Evolutionary conservation across 257 asterid genomes (phyloP), one percentile per base, ranked within the genome.

Genomic region (Paulownia fortunei): DNA sequence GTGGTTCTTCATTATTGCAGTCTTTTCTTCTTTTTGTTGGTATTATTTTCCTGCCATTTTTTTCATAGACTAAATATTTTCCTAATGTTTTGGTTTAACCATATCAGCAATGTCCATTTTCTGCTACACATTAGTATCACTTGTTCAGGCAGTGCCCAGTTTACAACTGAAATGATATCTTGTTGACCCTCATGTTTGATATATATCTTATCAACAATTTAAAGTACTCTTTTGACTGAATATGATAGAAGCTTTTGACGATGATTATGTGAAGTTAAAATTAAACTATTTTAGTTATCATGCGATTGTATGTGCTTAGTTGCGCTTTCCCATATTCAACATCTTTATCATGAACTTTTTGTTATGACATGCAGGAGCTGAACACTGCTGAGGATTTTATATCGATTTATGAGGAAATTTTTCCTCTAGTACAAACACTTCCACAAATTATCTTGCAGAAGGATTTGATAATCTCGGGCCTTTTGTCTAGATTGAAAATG

Each of bases 311-410:
- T 44, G 32, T 15, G 6, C 44, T 41, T 52, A 56, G 42, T 49
- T 44, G 15, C 72, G 6, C 55, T 73, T 59, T 30, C 78, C 26
- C 3, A 10, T 2, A 4, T 71, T 47, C 41, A 62, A 62, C 30
- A 13, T 59, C 27, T 41, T 26, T 47, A 39, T 80, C 71, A 42
- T 51, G 64, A 27, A 60, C 51, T 70, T 42, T 77, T 72, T 79
- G 52, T 75, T 58, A 16, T 54, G 73, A 16, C 21, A 51, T 84
- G 77, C 96, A 95, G 99, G 99, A 95, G 83, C 84, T 95, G 51
- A 95, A 95, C 84, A 95, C 98, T 8, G 98, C 97, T 0, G 96
- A 90, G 84, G 98, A 89, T 79, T 95, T 95, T 80, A 95, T 93
- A 78, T 85, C 98, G 42, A 82, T 89, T 86, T 95, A 95, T 52